Base-by-base conservation (phyloP, 176 grass and related monocot species). In the Bromus sterilis region DNA sequence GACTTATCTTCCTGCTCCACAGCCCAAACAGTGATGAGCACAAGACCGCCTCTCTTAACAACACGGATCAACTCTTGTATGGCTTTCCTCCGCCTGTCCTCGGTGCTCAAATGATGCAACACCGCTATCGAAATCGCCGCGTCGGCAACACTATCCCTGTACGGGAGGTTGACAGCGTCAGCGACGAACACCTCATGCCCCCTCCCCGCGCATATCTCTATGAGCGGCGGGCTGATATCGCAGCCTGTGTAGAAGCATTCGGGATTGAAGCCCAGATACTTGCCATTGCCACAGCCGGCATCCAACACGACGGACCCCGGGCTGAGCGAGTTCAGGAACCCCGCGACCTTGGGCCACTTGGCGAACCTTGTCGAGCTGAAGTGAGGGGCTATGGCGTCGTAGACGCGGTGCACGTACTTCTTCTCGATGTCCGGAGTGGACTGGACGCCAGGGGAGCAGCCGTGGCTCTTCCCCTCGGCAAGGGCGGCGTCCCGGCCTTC, bases 21-120 rank as follows among this genome's bases (percentile, higher is more conserved):
- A 9, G 93, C 90, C 93, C 95, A 98, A 44, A 98, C 95, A 42
- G 95, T 98, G 79, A 98, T 93, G 30, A 98, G 91, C 88, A 95
- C 90, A 41, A 91, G 86, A 56, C 95, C 93, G 63, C 95, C 95
- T 36, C 80, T 95, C 9, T 56, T 78, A 74, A 95, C 90, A 76
- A 95, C 90, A 79, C 93, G 85, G n/a, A 98, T 81, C 56, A 98
- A 70, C 86, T 98, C 95, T 66, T 98, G 76, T 23, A 98, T 88
- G 58, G 95, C 95, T 66, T 95, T 93, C 79, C 84, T 98, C 64
- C 90, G 75, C 77, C 95, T 95, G 66, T 82, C 87, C 44, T 91
- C 88, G 11, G 95, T 98, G 74, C 95, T 98, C 67, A 98, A 76
- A 82, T 98, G 95, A 81, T 93, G 95, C 80, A 98, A 77, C 48